Conservation (phyloP, 2,329 filamentous ascomycete species). For the Catunica adiposa region DNA sequence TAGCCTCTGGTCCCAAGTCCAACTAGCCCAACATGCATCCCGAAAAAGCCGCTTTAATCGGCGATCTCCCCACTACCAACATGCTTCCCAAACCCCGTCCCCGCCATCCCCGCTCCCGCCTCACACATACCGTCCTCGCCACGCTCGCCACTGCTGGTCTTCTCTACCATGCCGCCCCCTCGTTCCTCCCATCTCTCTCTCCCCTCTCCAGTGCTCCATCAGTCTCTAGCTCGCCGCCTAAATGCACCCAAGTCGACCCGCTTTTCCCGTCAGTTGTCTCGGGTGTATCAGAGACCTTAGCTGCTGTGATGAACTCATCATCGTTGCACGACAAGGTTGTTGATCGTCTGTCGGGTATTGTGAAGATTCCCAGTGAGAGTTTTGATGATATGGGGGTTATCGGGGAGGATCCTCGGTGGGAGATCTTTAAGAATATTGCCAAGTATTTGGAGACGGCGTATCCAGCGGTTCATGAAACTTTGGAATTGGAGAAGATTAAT, state of each 20-base stretch:
- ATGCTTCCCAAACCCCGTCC: not conserved
- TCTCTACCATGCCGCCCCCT: not conserved
- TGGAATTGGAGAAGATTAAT: constrained; percentile 39
- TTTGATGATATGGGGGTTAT: constrained; percentile 39
- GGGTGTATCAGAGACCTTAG: constrained; percentile 14
- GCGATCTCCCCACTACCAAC: not conserved
- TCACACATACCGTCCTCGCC: not conserved
- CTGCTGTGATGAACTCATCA: constrained; percentile 19
- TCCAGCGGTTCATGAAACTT: constrained; percentile 31
- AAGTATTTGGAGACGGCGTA: constrained; percentile 32
- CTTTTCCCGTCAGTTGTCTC: constrained; percentile 19
- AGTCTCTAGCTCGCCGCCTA: too few species aligned
- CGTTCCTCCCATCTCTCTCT: not conserved
- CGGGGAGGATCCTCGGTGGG: constrained; percentile 40
- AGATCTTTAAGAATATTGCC: constrained; percentile 39
- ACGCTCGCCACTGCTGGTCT: not conserved
- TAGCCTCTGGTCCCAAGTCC: too few species aligned
- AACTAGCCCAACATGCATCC: not conserved
- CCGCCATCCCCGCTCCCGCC: not conserved
- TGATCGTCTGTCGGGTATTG: constrained; percentile 26
- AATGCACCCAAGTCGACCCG: constrained; percentile 23
- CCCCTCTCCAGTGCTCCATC: not conserved
- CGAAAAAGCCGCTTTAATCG: not conserved
- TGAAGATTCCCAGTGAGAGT: constrained; percentile 38
- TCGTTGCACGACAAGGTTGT: constrained; percentile 22